Evolutionary conservation across 2,329 filamentous ascomycete genomes (phyloP), one percentile per base, ranked within the genome.

Genomic region (Colletotrichum incanum): DNA sequence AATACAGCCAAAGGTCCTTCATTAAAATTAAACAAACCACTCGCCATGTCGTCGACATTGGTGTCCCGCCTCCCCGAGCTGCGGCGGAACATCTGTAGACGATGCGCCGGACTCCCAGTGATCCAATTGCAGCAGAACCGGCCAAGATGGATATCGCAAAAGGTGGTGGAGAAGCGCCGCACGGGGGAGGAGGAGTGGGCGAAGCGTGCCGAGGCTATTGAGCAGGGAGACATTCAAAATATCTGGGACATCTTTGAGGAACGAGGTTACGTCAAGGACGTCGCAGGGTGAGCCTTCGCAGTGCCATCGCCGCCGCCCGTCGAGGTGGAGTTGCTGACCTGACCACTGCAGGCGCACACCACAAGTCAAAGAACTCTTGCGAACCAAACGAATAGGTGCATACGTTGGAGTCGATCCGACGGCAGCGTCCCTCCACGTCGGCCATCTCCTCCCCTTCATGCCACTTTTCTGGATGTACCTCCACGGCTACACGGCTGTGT

Each of bases 341-440:
- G 34, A 41, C 2, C 23, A 73, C 67, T 49, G 43, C 66, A 86
- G 85, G 50, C 83, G 87, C 68, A 81, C 87, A 52, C 76, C 84
- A 1, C 84, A 85, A 55, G 87, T 96, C 77, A 87, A 91, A 64
- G 86, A 88, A 74, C 84, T 93, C 28, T 88, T 96, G 84, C 88
- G 86, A 6, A 80, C 84, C 34, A 92, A 91, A 78, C 87, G 92
- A 73, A 89, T 94, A 76, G 92, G 92, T 73, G 91, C 89, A 71
- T 97, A 97, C 78, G 92, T 94, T 65, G 94, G 94, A 76, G 90
- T 96, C 77, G 94, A 97, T 78, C 93, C 94, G 6, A 96, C 94
- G 0, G 93, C 93, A 18, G 86, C 90, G 67, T 96, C 94, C 2
- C 84, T 96, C 71, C 94, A 97, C 77, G 86, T 96, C 58, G 94